A percentile compares a stretch with the other conserved stretches of the same genome.
phyloP scores from a whole-genome alignment of 1,284 basidiomycete species.

The Caloboletus inedulis region DNA sequence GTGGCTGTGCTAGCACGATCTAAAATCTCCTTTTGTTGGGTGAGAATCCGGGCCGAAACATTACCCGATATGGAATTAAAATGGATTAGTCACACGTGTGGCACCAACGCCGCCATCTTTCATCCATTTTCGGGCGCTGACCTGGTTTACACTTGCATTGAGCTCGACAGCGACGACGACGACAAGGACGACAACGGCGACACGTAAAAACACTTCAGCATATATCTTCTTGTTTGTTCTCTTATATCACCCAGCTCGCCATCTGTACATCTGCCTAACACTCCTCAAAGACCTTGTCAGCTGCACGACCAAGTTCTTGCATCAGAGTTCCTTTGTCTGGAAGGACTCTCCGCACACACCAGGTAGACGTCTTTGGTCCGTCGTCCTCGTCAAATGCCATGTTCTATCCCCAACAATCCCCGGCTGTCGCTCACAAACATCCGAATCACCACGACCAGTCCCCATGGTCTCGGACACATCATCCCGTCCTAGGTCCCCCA shows the following conservation, averaged over 20 bases:
- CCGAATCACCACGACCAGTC: slow-evolving; percentile 67
- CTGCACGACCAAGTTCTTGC: slow-evolving; percentile 5
- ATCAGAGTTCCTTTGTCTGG: slow-evolving; percentile 10
- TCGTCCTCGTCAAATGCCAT: slow-evolving; percentile 48
- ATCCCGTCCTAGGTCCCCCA: slow-evolving; percentile 57
- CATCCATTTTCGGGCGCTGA: slow-evolving; percentile 31
- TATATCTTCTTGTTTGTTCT: slow-evolving; percentile 18
- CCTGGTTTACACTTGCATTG: slow-evolving; percentile 17
- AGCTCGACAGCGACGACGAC: slow-evolving; percentile 19
- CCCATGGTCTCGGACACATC: slow-evolving; percentile 62
- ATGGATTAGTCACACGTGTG: slow-evolving; percentile 21
- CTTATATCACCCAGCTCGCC: slow-evolving; percentile 1
- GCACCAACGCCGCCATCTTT: slow-evolving; percentile 7
- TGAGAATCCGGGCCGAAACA: slow-evolving; percentile 12
- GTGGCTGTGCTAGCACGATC: slow-evolving; percentile 27
- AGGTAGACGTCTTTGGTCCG: slow-evolving; percentile 7
- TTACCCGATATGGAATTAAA: slow-evolving; percentile 12
- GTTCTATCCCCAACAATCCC: slow-evolving; percentile 79
- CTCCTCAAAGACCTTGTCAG: not conserved
- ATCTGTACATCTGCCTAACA: slow-evolving; percentile 15
- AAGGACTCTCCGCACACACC: slow-evolving; percentile 4
- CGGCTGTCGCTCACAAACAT: slow-evolving; percentile 71
- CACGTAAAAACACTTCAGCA: slow-evolving; percentile 14
- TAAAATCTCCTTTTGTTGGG: slow-evolving; percentile 12
- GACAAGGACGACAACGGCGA: slow-evolving; percentile 12